These are phyloP conservation scores for Malassezia nana DNA, from an alignment of 1,284 basidiomycete species.

Conservation along the genomic window DNA sequence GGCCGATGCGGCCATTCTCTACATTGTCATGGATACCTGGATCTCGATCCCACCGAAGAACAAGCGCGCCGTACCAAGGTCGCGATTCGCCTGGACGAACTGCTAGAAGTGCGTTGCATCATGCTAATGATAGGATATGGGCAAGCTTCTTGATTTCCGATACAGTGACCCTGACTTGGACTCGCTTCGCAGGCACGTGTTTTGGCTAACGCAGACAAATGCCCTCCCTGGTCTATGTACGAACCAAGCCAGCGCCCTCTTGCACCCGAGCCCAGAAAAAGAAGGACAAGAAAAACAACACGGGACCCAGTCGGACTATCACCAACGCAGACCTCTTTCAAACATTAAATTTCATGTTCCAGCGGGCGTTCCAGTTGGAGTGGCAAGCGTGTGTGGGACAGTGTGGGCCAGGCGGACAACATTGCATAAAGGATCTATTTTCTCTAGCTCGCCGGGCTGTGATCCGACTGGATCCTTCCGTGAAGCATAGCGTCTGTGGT, in stretches of 20 bases:
- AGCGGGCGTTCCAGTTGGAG: conserved; percentile 8
- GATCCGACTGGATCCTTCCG: conserved; percentile 13
- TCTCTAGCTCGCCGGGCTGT: conserved; percentile 12
- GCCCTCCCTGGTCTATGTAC: conserved; percentile 20
- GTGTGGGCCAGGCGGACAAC: not conserved
- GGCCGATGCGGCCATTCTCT: conserved; percentile 62
- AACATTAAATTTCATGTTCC: conserved; percentile 15
- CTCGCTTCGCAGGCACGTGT: conserved; percentile 57
- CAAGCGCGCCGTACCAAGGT: conserved; percentile 59
- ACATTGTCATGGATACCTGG: conserved; percentile 59
- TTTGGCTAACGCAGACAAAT: conserved; percentile 20
- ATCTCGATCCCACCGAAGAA: conserved; percentile 46
- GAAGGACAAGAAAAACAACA: not conserved
- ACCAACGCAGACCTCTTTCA: conserved; percentile 23
- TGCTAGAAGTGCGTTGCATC: conserved; percentile 60
- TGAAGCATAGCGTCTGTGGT: conserved; percentile 12
- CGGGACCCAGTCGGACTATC: not conserved
- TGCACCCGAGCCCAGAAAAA: not conserved
- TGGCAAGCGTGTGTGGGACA: not conserved
- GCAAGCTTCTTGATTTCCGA: conserved; percentile 65
- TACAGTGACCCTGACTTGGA: conserved; percentile 62
- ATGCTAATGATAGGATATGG: conserved; percentile 56
- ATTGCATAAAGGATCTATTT: conserved; percentile 9
- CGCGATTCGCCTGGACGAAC: conserved; percentile 71
- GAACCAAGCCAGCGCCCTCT: not conserved